Conservation (phyloP, 352 stramenopile genomes). For the Blastocystis sp. region DNA sequence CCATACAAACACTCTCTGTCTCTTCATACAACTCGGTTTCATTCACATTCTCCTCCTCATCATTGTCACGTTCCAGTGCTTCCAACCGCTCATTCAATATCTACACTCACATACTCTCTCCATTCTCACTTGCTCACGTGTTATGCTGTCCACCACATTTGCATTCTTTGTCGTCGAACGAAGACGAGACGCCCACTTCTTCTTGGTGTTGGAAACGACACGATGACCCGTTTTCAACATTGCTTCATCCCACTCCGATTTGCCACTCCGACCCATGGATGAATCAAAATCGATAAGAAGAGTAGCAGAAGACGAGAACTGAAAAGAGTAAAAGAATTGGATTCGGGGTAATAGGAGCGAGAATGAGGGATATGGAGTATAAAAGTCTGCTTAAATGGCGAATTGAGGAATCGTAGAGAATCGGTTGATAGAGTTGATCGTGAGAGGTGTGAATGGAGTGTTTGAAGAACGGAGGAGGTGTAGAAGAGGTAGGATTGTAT, state of each 20-base stretch:
- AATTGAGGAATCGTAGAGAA: too few relatives aligned
- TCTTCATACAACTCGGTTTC: slow-evolving; percentile 18
- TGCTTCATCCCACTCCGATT: slow-evolving; percentile 11
- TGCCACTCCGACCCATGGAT: background rate
- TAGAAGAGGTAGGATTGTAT: too few relatives aligned
- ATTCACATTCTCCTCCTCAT: slow-evolving; percentile 18
- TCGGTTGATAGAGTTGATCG: too few relatives aligned
- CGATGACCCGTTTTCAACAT: slow-evolving; percentile 5
- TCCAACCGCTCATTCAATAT: slow-evolving; percentile 25
- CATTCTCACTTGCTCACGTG: background rate
- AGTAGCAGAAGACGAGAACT: too few relatives aligned
- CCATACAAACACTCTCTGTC: background rate
- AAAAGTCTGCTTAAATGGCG: too few relatives aligned
- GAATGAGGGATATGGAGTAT: too few relatives aligned
- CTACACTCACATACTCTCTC: background rate
- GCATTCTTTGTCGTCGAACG: background rate
- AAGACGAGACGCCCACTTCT: slow-evolving; percentile 5
- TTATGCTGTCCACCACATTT: background rate
- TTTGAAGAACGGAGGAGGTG: too few relatives aligned
- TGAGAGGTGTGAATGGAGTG: too few relatives aligned
- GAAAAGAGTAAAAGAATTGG: too few relatives aligned
- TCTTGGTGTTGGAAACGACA: background rate
- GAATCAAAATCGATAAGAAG: too few relatives aligned
- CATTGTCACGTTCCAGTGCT: slow-evolving; percentile 23
- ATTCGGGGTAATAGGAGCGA: too few relatives aligned